Percentiles rank a stretch among this genome's conserved stretches.
These are phyloP conservation scores for Pseudocercospora macadamiae DNA, from an alignment of 2,329 filamentous ascomycete genomes.

Conservation along the genomic window DNA sequence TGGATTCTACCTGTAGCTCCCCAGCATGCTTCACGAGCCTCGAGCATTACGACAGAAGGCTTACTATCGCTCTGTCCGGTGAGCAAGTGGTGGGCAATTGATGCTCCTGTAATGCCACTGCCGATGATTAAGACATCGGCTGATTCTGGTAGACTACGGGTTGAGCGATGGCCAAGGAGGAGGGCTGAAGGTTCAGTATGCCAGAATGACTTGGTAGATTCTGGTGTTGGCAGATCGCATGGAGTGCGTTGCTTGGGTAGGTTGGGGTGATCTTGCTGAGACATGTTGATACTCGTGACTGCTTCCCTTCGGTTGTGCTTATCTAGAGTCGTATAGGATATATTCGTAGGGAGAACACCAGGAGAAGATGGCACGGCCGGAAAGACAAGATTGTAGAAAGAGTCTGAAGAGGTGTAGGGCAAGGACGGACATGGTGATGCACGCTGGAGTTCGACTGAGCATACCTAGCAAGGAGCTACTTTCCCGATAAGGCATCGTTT, in stretches of 20 bases:
- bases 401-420: too few relatives aligned
- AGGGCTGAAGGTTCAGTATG: constrained; percentile 66
- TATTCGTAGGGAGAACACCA: too few relatives aligned
- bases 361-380: too few relatives aligned
- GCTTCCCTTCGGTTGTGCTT: background rate
- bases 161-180: constrained; percentile 70
- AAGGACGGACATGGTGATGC: too few relatives aligned
- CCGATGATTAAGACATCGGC: constrained; percentile 74
- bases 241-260: constrained; percentile 27
- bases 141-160: constrained; percentile 60
- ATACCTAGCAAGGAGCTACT: constrained; percentile 14
- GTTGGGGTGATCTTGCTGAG: constrained; percentile 25
- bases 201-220: constrained; percentile 66
- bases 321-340: too few relatives aligned
- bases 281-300: background rate
- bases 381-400: too few relatives aligned
- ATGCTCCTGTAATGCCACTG: constrained; percentile 75
- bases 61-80: constrained; percentile 46
- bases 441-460: too few relatives aligned
- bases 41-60: constrained; percentile 68
- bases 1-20: constrained; percentile 82
- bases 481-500: constrained; percentile 10
- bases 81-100: constrained; percentile 62
- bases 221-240: constrained; percentile 27
- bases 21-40: constrained; percentile 79